phyloP scores from a whole-genome alignment of 2,329 filamentous ascomycete genomes.

The Metarhizium anisopliae region DNA sequence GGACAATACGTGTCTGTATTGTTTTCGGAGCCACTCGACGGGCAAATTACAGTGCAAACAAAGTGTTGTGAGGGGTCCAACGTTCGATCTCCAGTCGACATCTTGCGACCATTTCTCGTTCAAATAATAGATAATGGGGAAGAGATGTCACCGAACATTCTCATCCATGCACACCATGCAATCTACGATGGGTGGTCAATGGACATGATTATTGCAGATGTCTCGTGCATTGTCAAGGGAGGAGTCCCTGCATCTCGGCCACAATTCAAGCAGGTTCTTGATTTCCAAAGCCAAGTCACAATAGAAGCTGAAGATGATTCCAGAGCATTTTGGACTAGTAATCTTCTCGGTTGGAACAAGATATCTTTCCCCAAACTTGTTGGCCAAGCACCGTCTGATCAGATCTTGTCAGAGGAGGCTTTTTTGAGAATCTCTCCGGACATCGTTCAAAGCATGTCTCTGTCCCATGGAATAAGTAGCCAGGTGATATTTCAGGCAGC shows the following conservation, averaged over 20 bases:
- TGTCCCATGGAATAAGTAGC: constrained; percentile 41
- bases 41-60: constrained; percentile 27
- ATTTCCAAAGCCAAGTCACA: constrained; percentile 30
- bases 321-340: constrained; percentile 60
- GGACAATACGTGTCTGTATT: constrained; percentile 37
- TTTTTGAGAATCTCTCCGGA: constrained; percentile 12
- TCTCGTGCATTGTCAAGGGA: constrained; percentile 40
- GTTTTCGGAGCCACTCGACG: constrained; percentile 41
- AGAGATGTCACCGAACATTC: constrained; percentile 18
- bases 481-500: constrained; percentile 72
- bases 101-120: constrained; percentile 52
- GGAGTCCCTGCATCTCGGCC: constrained; percentile 30
- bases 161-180: constrained; percentile 67
- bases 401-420: constrained; percentile 9
- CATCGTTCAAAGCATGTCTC: constrained; percentile 23
- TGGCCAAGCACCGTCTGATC: constrained; percentile 10
- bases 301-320: constrained; percentile 28
- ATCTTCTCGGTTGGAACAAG: constrained; percentile 49
- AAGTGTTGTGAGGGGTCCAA: constrained; percentile 28
- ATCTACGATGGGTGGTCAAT: constrained; percentile 93
- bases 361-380: constrained; percentile 43
- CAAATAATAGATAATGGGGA: constrained; percentile 33
- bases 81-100: constrained; percentile 26
- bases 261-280: constrained; percentile 52
- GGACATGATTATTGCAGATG: constrained; percentile 62